These are phyloP conservation scores for Aspergillus felis DNA, from an alignment of 2,329 filamentous ascomycete genomes.

Conservation along the genomic window DNA sequence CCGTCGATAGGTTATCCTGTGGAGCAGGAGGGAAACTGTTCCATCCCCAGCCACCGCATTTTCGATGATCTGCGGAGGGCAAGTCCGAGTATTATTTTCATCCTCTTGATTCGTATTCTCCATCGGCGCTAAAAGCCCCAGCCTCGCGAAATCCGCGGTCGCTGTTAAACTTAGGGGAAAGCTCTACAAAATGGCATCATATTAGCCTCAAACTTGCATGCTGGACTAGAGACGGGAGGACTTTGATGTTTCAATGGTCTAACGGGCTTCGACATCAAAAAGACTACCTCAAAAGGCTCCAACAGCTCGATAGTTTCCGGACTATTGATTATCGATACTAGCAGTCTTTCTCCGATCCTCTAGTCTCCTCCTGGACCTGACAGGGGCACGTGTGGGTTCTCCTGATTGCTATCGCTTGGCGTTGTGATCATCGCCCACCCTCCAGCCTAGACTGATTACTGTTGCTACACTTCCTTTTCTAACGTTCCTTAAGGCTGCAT, in stretches of 20 bases:
- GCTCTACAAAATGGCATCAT: neutral
- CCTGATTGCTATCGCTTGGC: slow-evolving; percentile 16
- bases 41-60: slow-evolving; percentile 33
- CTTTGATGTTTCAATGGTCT: neutral
- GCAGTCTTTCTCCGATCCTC: neutral
- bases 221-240: neutral
- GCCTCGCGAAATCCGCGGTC: neutral
- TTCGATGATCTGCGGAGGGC: slow-evolving; percentile 12
- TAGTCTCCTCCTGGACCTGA: slow-evolving; percentile 2
- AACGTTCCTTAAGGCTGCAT: slow-evolving; percentile 13
- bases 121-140: neutral
- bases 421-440: slow-evolving; percentile 9
- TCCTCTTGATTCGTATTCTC: slow-evolving; percentile 13
- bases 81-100: slow-evolving; percentile 11
- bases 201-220: neutral
- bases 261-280: neutral
- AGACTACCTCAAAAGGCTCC: neutral
- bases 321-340: neutral
- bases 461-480: neutral
- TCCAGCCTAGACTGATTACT: neutral
- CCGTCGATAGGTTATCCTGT: neutral
- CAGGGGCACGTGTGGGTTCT: slow-evolving; percentile 16
- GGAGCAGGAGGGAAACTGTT: slow-evolving; percentile 10
- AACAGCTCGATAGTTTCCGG: neutral
- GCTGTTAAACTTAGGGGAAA: neutral